Evolutionary conservation across 192 early-diverging fungal species (phyloP), one percentile per base, ranked within the genome.

Genomic region (Coemansia sp.): DNA sequence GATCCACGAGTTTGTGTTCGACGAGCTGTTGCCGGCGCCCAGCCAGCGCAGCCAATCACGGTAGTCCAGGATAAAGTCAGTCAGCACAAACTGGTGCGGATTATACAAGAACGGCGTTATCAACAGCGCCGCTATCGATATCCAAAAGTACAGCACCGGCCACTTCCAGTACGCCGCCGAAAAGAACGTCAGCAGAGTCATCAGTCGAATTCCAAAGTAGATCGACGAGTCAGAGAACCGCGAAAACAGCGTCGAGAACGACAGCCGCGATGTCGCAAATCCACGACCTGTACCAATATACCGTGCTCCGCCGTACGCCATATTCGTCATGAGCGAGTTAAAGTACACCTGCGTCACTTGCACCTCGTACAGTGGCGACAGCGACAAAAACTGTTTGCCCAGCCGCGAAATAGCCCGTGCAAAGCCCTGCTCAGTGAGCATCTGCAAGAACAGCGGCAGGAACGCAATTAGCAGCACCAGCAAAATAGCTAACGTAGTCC

Each of bases 41-140:
- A 94, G 76, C 90, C 92, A 94, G 56, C 86, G 85, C 62, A 94
- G 73, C 79, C 87, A 92, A 68, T 90, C 89, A 43, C 83, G 86
- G 69, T 92, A 94, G 67, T 94, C 93, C 6, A 88, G 60, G 65
- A 92, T 79, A 68, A 93, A 93, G 65, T 90, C 88, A 0, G 81
- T 81, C 56, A 92, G 80, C n/a, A 86, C 81, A 56, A 94, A 93
- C 74, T 94, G 93, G 63, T 92, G 91, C n/a, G 90, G 92, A 60
- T 94, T 94, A 73, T 92, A 94, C 39, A 94, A 55, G 69, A 93
- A 94, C 2, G 93, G 92, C 51, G 93, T 88, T 49, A 94, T 79
- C 50, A 88, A 72, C 41, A 94, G 69, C 7, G 92, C 89, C 25
- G 89, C 66, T 43, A 89, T 89, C 23, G 88, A 90, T 23, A 93